Evolutionary conservation across 768 basidiomycete species (phyloP).

Genomic region (Multifurca ochricompacta): DNA sequence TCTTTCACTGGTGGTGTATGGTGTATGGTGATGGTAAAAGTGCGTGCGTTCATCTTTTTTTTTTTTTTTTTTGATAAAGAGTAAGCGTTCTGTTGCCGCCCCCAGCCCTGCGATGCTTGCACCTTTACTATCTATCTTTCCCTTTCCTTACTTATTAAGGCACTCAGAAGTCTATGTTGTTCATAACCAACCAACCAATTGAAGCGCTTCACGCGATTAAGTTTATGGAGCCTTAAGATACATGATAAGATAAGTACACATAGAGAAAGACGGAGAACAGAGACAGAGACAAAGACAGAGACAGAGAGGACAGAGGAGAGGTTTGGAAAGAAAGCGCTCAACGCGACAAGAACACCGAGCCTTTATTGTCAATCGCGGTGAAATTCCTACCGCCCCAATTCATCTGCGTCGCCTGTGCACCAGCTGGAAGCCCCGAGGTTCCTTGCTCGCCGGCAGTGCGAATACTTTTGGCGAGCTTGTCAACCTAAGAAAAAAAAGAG

Average conservation of each 20-base stretch:
- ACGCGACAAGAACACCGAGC: constrained; percentile 1
- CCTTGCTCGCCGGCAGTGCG: constrained; percentile 48
- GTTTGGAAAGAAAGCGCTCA: neutral
- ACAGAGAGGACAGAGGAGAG: neutral
- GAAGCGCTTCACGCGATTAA: too few species aligned
- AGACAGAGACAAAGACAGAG: too few species aligned
- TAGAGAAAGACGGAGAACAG: neutral
- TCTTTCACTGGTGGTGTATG: too few species aligned
- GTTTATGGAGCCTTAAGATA: neutral
- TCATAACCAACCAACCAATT: too few species aligned
- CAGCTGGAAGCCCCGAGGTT: constrained; percentile 38
- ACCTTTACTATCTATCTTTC: too few species aligned
- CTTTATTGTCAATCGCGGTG: constrained; percentile 45
- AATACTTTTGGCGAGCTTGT: constrained; percentile 47
- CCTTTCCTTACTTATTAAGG: too few species aligned
- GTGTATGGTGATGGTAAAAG: too few species aligned
- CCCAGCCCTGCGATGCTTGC: too few species aligned
- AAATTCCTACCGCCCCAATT: constrained; percentile 35
- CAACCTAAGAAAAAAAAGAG: constrained; percentile 33
- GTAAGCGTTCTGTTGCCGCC: too few species aligned
- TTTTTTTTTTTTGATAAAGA: too few species aligned
- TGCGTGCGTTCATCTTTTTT: too few species aligned
- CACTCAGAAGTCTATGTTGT: too few species aligned
- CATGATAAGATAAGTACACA: neutral
- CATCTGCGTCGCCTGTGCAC: constrained; percentile 34